Evolutionary conservation across 2,329 filamentous ascomycete genomes (phyloP), one percentile per base, ranked within the genome.

Genomic region (Talaromyces atroroseus): DNA sequence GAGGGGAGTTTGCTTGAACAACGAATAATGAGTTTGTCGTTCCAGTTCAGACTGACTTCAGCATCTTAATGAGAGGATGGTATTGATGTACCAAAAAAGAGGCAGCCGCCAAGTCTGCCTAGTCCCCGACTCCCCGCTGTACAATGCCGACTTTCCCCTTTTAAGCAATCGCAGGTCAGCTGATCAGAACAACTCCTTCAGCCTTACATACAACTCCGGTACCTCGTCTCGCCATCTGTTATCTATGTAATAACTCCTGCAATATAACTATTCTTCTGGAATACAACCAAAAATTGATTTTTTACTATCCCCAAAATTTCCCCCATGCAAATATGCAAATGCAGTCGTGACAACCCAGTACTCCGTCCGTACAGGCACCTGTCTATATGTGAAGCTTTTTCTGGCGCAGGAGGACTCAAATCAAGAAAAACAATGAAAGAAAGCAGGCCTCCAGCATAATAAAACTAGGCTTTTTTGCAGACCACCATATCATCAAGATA

Each of bases 351-450:
- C 44, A 50, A 50, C 46, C 40, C 54, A 56, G 29, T 54, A 49
- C 52, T 49, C 52, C 45, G 44, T 54, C 52, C 52, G 52, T 54
- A 56, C 54, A 56, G 47, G 54, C 47, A 46, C 54, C 54, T 49
- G 32, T 54, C 52, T 54, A 54, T 54, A 54, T 54, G 51, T 49
- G 38, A 44, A 44, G n/a, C 40, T 20, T 21, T 49, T 54, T 48
- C 47, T 54, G 18, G 46, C 45, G 45, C 24, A 34, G 42, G 48
- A 54, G 21, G 48, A 24, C 20, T 54, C 52, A 48, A 47, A 42
- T 21, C 38, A 42, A 12, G 40, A 23, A 44, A 2, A 8, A 44
- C 11, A 23, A 44, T 44, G 4, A 44, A 44, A 44, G 40, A 44
- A 44, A 42, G 7, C 10, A 23, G 40, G 40, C 40, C 40, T 44